These are phyloP conservation scores for Hypocreales sp. DNA, from an alignment of 2,329 filamentous ascomycete species.

Conservation along the genomic window DNA sequence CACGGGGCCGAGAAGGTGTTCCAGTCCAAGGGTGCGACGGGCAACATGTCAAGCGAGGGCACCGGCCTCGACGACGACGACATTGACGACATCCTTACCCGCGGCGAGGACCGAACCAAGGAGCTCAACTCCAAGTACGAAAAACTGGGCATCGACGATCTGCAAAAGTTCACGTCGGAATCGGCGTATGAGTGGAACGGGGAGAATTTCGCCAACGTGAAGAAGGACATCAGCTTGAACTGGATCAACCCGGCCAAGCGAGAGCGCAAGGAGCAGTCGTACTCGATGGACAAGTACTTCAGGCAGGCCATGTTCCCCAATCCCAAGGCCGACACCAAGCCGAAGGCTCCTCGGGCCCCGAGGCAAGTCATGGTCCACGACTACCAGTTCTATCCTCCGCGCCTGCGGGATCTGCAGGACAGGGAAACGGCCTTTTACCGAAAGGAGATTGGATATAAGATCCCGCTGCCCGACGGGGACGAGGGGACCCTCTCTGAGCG, in stretches of 20 bases:
- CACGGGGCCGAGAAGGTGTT: conserved; percentile 96
- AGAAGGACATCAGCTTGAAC: conserved; percentile 80
- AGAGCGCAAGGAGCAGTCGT: conserved; percentile 94
- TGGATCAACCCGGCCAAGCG: conserved; percentile 99
- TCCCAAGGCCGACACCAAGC: conserved; percentile 79
- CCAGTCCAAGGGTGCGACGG: conserved; percentile 51
- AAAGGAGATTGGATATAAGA: conserved; percentile 93
- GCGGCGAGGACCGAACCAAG: conserved; percentile 79
- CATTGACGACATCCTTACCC: conserved; percentile 74
- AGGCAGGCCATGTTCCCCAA: conserved; percentile 67
- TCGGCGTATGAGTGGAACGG: conserved; percentile 99
- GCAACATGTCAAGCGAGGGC: conserved; percentile 40
- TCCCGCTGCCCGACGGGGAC: conserved; percentile 72
- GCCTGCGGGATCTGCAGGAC: conserved; percentile 79
- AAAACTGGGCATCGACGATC: conserved; percentile 87
- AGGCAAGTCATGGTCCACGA: conserved; percentile 88
- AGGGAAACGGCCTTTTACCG: conserved; percentile 91
- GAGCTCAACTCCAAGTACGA: conserved; percentile 89
- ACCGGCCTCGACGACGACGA: conserved; percentile 67
- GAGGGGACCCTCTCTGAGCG: conserved; percentile 78
- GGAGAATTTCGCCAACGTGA: conserved; percentile 80
- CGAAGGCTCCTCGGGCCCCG: conserved; percentile 87
- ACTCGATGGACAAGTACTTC: conserved; percentile 99
- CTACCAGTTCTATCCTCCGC: conserved; percentile 88
- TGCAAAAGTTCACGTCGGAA: conserved; percentile 96